Evolutionary conservation across 2,329 filamentous ascomycete genomes (phyloP).

Genomic region (Fusarium temperatum): DNA sequence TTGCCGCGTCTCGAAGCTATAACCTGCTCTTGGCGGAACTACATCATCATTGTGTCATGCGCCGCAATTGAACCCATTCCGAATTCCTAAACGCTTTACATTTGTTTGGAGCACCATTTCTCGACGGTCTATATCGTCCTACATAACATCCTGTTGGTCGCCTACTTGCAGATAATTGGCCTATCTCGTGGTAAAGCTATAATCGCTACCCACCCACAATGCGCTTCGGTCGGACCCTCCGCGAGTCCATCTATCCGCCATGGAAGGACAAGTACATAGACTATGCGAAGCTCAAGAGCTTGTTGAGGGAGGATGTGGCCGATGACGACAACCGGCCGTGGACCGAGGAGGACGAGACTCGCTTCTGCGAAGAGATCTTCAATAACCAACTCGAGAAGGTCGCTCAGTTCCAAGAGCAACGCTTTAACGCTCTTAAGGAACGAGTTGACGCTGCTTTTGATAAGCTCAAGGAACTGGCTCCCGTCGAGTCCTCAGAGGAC

Average conservation of each 20-base stretch:
- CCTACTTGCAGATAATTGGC: conserved; percentile 12
- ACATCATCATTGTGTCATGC: conserved; percentile 34
- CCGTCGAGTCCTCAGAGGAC: conserved; percentile 52
- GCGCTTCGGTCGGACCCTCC: conserved; percentile 93
- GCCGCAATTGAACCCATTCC: conserved; percentile 5
- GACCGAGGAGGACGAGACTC: conserved; percentile 94
- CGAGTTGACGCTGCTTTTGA: conserved; percentile 67
- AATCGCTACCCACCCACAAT: conserved; percentile 58
- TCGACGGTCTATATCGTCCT: neutral
- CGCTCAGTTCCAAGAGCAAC: conserved; percentile 84
- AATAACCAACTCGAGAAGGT: conserved; percentile 97
- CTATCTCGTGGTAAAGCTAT: neutral
- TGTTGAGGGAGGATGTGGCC: conserved; percentile 80
- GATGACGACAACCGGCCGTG: conserved; percentile 71
- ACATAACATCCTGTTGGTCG: neutral
- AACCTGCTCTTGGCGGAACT: conserved; percentile 1
- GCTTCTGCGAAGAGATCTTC: conserved; percentile 93
- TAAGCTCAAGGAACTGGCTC: conserved; percentile 81
- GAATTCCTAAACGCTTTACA: neutral
- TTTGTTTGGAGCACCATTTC: neutral
- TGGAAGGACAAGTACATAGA: conserved; percentile 97
- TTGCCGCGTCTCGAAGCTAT: conserved; percentile 8
- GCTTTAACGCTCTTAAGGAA: conserved; percentile 67
- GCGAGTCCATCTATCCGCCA: conserved; percentile 79
- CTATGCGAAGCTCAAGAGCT: conserved; percentile 89